Base-by-base conservation (phyloP, 1,139 yeast species). In the Yamadazyma atlantica region DNA sequence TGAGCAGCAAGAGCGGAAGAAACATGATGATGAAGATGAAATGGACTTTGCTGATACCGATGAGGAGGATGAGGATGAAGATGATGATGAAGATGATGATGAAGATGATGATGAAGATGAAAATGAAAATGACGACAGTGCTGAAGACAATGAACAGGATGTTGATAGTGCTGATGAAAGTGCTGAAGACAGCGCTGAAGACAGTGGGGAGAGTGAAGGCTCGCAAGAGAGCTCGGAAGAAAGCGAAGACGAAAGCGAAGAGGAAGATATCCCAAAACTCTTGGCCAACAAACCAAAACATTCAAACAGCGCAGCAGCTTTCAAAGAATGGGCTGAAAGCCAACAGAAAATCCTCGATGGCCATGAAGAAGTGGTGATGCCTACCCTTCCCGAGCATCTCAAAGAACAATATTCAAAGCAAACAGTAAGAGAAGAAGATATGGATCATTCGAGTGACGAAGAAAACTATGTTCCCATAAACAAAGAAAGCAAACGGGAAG, bases 331-430 rank as follows among this genome's bases (percentile, higher is more conserved):
- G 84, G 89, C 85, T 0, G 81, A 76, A 45, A 59, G 59, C 23
- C 80, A 76, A 50, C 75, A 73, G 0, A 73, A 80, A 41, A 63
- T 69, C 45, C 57, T 80, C 21, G 89, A 82, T 54, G 87, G 86
- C 1, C 64, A 82, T 41, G 72, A 71, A 27, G 69, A 75, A 44
- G 50, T 66, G 40, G 64, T 65, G 0, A 64, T 70, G 36, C 81
- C 85, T 1, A 69, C 68, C 13, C 74, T 82, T 19, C 66, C 78
- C n/a, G 60, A 61, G 37, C 74, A 77, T 17, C 64, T 75, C 39
- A 67, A 71, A 43, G 70, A 76, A 11, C 45, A 64, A 41, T 67
- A 66, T 41, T 60, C 72, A 13, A 54, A 60, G 30, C 72, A 63
- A 22, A 59, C 75, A 2, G 63, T 73, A 1, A 73, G 83, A 35